These are phyloP conservation scores for Chamaecrista fasciculata DNA, from an alignment of 306 rosid genomes.

Conservation along the genomic window DNA sequence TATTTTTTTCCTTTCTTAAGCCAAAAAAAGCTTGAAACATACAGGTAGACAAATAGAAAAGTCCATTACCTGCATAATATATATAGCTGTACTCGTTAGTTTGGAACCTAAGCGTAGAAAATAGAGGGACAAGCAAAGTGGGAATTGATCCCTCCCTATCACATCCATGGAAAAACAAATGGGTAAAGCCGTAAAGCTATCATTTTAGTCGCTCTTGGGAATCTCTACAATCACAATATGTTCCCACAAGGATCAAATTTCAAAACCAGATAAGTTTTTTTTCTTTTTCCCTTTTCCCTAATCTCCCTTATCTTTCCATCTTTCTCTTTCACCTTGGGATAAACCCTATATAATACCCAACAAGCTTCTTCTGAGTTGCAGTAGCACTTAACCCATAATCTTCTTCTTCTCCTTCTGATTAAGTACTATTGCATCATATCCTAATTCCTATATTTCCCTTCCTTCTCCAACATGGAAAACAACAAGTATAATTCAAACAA, in stretches of 20 bases:
- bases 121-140: conserved; percentile 12
- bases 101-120: conserved; percentile 20
- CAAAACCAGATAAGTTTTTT: conserved; percentile 19
- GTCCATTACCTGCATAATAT: too few species aligned
- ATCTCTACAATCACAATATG: conserved; percentile 23
- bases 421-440: neutral
- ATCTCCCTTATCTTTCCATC: conserved; percentile 5
- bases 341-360: conserved; percentile 21
- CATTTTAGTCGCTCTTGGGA: conserved; percentile 29
- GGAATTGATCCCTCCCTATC: conserved; percentile 53
- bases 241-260: conserved; percentile 23
- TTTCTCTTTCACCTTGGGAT: conserved; percentile 24
- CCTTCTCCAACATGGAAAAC: conserved; percentile 35
- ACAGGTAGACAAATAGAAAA: conserved; percentile 5
- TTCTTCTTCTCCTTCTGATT: neutral
- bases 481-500: conserved; percentile 24
- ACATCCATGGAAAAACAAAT: conserved; percentile 26
- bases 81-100: neutral
- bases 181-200: conserved; percentile 23
- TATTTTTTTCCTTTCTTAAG: neutral
- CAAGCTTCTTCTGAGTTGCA: conserved; percentile 13
- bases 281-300: too few species aligned
- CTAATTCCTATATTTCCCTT: too few species aligned
- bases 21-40: neutral
- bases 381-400: conserved; percentile 26